These are phyloP conservation scores for Ceratocystis lukuohia DNA, from an alignment of 2,329 filamentous ascomycete species.

Conservation along the genomic window DNA sequence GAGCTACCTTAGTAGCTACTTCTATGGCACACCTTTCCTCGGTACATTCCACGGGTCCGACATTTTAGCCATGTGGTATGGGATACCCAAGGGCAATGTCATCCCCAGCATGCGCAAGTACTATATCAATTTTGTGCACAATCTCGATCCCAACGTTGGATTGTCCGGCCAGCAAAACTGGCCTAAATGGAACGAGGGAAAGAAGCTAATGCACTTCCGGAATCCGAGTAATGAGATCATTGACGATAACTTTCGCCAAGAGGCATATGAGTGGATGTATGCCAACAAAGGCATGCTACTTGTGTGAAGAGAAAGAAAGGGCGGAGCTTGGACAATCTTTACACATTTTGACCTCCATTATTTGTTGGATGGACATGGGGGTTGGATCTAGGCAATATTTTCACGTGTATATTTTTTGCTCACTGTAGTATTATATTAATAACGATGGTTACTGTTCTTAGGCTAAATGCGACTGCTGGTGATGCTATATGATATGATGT, in stretches of 20 bases:
- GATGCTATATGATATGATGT: too few species aligned
- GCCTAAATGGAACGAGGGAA: conserved; percentile 31
- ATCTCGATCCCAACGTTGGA: conserved; percentile 40
- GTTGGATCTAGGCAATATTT: neutral
- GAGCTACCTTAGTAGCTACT: conserved; percentile 48
- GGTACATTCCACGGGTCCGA: conserved; percentile 52
- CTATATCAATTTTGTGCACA: conserved; percentile 45
- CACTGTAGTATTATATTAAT: too few species aligned
- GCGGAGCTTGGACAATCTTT: neutral
- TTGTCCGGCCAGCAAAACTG: conserved; percentile 23
- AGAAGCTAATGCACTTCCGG: conserved; percentile 26
- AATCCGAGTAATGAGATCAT: conserved; percentile 18
- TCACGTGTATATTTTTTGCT: too few species aligned
- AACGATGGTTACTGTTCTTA: too few species aligned
- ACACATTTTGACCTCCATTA: too few species aligned
- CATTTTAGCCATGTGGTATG: conserved; percentile 41
- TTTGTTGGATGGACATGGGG: neutral
- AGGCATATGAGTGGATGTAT: conserved; percentile 20
- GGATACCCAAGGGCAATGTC: conserved; percentile 36
- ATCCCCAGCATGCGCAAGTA: conserved; percentile 38
- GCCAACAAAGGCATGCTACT: conserved; percentile 5
- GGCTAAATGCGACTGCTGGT: too few species aligned
- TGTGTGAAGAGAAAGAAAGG: conserved; percentile 3
- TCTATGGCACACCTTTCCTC: conserved; percentile 45
- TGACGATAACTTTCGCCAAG: conserved; percentile 21